Conservation (phyloP, 2,329 filamentous ascomycete genomes). For the Seiridium unicorne region DNA sequence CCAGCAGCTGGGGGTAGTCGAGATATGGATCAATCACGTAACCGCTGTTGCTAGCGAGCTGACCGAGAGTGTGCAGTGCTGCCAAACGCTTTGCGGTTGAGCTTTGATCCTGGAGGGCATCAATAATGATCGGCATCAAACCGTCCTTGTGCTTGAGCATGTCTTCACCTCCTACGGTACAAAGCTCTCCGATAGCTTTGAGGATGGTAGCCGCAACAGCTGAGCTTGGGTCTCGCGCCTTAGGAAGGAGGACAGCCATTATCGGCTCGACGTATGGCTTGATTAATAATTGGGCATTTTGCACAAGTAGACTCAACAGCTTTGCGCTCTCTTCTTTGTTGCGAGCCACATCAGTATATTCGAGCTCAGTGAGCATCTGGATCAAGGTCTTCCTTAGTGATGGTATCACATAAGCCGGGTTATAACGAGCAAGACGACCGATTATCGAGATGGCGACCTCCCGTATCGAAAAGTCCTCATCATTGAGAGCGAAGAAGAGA, state of each 20-base stretch:
- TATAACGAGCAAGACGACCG: conserved; percentile 83
- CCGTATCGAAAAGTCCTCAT: conserved; percentile 88
- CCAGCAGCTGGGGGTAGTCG: conserved; percentile 90
- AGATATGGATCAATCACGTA: conserved; percentile 97
- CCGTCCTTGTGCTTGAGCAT: conserved; percentile 90
- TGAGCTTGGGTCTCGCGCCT: conserved; percentile 79
- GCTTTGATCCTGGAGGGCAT: conserved; percentile 90
- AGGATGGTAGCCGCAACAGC: conserved; percentile 94
- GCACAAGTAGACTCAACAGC: conserved; percentile 86
- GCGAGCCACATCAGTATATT: conserved; percentile 89
- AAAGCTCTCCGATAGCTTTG: conserved; percentile 90
- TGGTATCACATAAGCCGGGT: conserved; percentile 96
- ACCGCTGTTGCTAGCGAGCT: conserved; percentile 91
- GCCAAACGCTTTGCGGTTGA: conserved; percentile 89
- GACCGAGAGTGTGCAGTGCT: conserved; percentile 84
- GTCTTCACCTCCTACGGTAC: conserved; percentile 88
- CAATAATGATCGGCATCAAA: conserved; percentile 93
- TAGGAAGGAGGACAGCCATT: conserved; percentile 90
- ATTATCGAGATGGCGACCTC: conserved; percentile 97
- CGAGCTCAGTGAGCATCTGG: conserved; percentile 92
- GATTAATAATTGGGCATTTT: conserved; percentile 89
- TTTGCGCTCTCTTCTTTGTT: conserved; percentile 97
- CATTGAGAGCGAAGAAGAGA: conserved; percentile 91
- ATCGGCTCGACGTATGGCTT: conserved; percentile 97
- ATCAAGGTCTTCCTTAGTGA: conserved; percentile 92